Evolutionary conservation across 495 filamentous ascomycete species (phyloP).

Genomic region (Trichocladium uniseriatum): DNA sequence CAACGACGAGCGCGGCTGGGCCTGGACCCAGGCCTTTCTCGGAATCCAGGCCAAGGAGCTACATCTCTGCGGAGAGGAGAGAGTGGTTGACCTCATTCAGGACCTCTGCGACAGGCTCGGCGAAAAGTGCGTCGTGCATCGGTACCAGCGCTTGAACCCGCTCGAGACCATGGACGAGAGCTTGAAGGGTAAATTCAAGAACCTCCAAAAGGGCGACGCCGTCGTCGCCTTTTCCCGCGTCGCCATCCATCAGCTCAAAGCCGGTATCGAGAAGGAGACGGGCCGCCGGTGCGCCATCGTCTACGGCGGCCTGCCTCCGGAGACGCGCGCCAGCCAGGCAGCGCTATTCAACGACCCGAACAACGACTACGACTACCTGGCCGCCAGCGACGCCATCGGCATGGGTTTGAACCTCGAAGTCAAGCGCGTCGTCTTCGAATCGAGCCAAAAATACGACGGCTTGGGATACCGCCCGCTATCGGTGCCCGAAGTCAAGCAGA

Average conservation of each 20-base stretch:
- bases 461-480: constrained; percentile 40
- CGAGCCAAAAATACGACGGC: constrained; percentile 58
- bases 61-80: constrained; percentile 87
- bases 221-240: constrained; percentile 77
- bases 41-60: constrained; percentile 79
- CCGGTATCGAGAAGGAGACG: constrained; percentile 64
- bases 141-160: constrained; percentile 73
- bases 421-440: constrained; percentile 83
- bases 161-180: constrained; percentile 55
- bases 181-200: constrained; percentile 50
- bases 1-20: constrained; percentile 67
- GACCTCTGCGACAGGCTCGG: constrained; percentile 72
- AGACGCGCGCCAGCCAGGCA: constrained; percentile 85
- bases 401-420: constrained; percentile 96
- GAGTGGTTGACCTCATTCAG: constrained; percentile 68
- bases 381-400: constrained; percentile 92
- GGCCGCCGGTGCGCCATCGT: constrained; percentile 78
- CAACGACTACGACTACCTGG: constrained; percentile 89
- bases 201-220: constrained; percentile 81
- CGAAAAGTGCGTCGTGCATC: constrained; percentile 70
- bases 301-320: constrained; percentile 86
- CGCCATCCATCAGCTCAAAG: constrained; percentile 71
- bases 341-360: constrained; percentile 85
- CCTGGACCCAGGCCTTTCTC: constrained; percentile 90
- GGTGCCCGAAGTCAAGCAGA: constrained; percentile 84